These are phyloP conservation scores for Vitis labrusca DNA, from an alignment of 164 flowering plant genomes.

Conservation along the genomic window DNA sequence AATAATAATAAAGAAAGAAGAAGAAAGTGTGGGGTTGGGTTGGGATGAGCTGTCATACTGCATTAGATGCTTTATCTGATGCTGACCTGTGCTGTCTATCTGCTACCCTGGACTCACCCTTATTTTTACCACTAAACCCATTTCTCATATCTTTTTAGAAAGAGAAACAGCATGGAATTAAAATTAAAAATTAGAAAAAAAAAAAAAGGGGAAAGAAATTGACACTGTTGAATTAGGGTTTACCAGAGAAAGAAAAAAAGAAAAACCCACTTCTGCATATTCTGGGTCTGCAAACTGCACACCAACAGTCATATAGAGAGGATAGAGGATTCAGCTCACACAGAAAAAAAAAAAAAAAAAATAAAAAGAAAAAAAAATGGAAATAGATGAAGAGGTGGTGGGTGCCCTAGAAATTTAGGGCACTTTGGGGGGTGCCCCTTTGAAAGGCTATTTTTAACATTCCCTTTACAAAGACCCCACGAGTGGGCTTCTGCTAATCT, in stretches of 20 bases:
- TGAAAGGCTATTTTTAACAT: conserved; percentile 11
- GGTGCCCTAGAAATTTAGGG: no score
- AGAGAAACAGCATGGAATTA: neutral
- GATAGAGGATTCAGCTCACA: neutral
- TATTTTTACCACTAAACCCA: conserved; percentile 7
- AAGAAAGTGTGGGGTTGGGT: conserved; percentile 22
- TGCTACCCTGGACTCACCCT: conserved; percentile 15
- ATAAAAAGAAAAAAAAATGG: neutral
- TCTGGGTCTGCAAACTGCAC: no score
- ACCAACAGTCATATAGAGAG: no score
- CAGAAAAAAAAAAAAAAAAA: neutral
- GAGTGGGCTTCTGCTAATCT: conserved; percentile 24
- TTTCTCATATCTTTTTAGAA: neutral
- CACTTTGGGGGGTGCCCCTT: no score
- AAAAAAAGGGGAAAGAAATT: no score
- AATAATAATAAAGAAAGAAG: neutral
- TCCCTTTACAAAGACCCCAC: conserved; percentile 28
- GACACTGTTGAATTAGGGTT: no score
- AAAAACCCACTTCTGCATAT: no score
- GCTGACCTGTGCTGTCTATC: conserved; percentile 28
- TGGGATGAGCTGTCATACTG: conserved; percentile 43
- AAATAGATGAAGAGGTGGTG: neutral
- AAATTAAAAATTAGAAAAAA: no score
- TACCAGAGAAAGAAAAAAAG: no score
- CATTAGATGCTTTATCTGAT: conserved; percentile 39